Evolutionary conservation across 768 basidiomycete species (phyloP), one percentile per base, ranked within the genome.

Genomic region (Mycena metata): DNA sequence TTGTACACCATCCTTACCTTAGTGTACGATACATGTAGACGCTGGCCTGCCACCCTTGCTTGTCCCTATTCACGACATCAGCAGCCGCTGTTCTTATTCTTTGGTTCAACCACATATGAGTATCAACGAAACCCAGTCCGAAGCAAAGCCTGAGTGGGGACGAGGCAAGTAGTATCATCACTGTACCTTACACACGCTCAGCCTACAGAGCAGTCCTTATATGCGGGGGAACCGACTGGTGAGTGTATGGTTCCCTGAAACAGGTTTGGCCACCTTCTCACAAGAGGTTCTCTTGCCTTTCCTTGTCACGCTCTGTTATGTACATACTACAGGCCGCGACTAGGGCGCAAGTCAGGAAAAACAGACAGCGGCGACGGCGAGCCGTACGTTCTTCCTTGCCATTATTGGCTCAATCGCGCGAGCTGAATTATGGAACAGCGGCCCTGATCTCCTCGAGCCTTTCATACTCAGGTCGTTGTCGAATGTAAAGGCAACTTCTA

Each of bases 141-240:
- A 26, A 16, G 30, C 36, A 23, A 30, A 51, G 3, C 21, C 9
- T 26, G 70, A 71, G 66, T 71, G 70, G 70, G 70, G 70, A 43
- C 76, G 80, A 77, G 79, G 80, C 80, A 58, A 55, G 33, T 13
- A 66, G 13, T 42, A 68, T 26, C 24, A 26, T 51, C 33, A 17
- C 4, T 43, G 30, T 19, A 36, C 35, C 49, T 12, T n/a, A n/a
- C 24, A 10, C 39, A 47, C 57, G 23, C 54, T 47, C 6, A 64
- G 56, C 5, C 30, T 23, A 26, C 45, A 13, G 23, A 49, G 41
- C 24, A 96, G 95, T 95, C 45, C 79, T 95, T 71, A 90, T 96
- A 72, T 92, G 91, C 74, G 95, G 95, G 60, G 95, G 95, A 58
- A 94, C 92, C 24, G 92, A 94, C 80, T 96, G 95, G 94, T 96